Evolutionary conservation across 768 basidiomycete genomes (phyloP), one percentile per base, ranked within the genome.

Genomic region (Lepiota subincarnata): DNA sequence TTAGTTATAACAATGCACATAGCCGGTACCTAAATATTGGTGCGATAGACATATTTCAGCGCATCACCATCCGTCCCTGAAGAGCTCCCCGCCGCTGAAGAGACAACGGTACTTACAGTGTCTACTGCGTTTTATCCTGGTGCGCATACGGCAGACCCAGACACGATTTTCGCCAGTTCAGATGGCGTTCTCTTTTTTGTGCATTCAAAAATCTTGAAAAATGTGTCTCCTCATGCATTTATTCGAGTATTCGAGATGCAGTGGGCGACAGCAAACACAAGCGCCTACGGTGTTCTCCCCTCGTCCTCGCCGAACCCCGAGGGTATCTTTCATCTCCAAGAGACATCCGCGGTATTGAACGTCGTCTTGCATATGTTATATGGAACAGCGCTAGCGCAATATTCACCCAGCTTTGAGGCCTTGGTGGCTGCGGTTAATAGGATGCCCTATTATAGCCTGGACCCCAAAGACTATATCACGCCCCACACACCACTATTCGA

Each of bases 121-220:
- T 66, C 67, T 3, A 64, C 65, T 1, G 47, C 60, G 6, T 70
- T 70, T 53, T 48, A 62, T 35, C 63, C 66, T 6, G 50, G 54
- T 14, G 47, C 58, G 2, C 52, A 61, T 48, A n/a, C 55, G 18
- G 31, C 47, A 10, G 52, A 43, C 4, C 52, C 62, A 7, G 61
- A 66, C 41, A 56, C 59, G 16, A 68, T 81, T 48, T 59, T 84
- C 49, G 60, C 78, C 50, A 79, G 81, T 7, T 73, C 78, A 34
- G 84, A 86, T 55, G 74, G 73, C 0, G 81, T 87, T 22, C 76
- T 83, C 58, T 86, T 86, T 70, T 84, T 84, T 57, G 79, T 78
- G 2, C 80, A 86, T 62, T 61, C 68, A 0, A 58, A 71, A 12
- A 59, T 74, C 38, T 62, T 87, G 26, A 67, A 74, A 35, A 50